Base-by-base conservation (phyloP, 2,329 filamentous ascomycete genomes). In the Trichophyton schoenleinii region DNA sequence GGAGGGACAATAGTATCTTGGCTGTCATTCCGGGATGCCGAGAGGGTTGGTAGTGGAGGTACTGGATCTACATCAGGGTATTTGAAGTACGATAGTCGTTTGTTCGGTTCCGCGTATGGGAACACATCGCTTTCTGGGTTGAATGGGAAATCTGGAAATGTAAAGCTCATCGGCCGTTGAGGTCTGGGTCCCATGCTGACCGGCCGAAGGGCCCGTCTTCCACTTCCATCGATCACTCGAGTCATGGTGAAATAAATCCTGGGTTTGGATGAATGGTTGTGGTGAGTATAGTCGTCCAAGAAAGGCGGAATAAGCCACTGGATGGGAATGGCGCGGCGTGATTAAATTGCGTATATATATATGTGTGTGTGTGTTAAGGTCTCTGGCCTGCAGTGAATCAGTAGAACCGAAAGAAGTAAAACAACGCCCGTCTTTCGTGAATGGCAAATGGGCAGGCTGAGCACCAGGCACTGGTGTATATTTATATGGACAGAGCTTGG, bases 81-180 rank as follows among this genome's bases (percentile, higher is more conserved):
- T 15, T 58, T 58, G 55, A 31, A 58, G 41, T 42, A 58, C 15
- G 58, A 59, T 8, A 59, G 11, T 31, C 58, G 58, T 49, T 59
- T 46, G 28, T 36, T 46, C 11, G 58, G 58, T 2, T 46, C 41
- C 7, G 58, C 44, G n/a, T 59, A 59, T 9, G 58, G 58, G 15
- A 59, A 59, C 8, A 59, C 44, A 59, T 59, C 58, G 20, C 28
- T 44, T n/a, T 59, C 58, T 46, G 58, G 41, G 36, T 49, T 59
- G 20, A 59, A 59, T 3, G 58, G 58, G 58, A 59, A 59, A 20
- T 59, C 58, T 13, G 58, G 42, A 38, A 59, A 59, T 22, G 58
- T 59, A 18, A 59, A 59, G 25, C 58, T 59, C 25, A 49, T 46
- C 20, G 58, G 58, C n/a, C 58, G 41, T 58, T 20, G 55, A 22